Base-by-base conservation (phyloP, 192 early-diverging fungal species). In the Coemansia sp. region DNA sequence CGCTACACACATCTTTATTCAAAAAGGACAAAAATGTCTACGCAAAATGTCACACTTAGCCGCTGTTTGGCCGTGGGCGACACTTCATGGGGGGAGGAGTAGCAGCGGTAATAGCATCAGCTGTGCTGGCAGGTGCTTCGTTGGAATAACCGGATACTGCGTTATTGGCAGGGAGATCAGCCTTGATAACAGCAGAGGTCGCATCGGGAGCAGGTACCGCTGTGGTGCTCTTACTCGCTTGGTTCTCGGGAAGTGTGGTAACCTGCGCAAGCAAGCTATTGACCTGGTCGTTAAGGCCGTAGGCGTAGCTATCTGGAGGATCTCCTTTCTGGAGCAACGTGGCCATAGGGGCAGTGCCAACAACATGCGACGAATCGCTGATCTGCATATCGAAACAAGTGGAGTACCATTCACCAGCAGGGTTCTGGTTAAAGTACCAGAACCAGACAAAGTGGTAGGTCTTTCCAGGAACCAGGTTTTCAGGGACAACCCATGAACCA, bases 391-490 rank as follows among this genome's bases (percentile, higher is more conserved):
- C 86, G 62, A 88, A 88, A 72, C 87, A 88, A 21, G 87, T 85
- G 16, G 84, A 75, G 66, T 88, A 88, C 75, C 85, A 82, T 39
- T 88, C 71, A 13, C 86, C 87, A 15, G 81, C 77, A 6, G 82
- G 81, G 67, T 88, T 88, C 34, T 68, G 52, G 67, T 88, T 81
- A 65, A 87, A 88, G 58, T 82, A 70, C 87, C 87, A 88, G 79
- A 84, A 85, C 84, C 83, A 87, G 10, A 84, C 83, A 56, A 87
- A 74, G 40, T 82, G 82, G 59, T 84, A 85, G 5, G 57, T 61
- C 39, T 74, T 66, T 10, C 86, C 86, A 4, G 82, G 78, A 2
- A 59, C 69, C 45, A 86, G 68, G 4, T 73, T 73, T 9, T 58
- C 62, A 7, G 87, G 87, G 40, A 88, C 81, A 0, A 65, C 80